Conservation (phyloP, 2,329 filamentous ascomycete genomes). For the Lecanicillium sp. region DNA sequence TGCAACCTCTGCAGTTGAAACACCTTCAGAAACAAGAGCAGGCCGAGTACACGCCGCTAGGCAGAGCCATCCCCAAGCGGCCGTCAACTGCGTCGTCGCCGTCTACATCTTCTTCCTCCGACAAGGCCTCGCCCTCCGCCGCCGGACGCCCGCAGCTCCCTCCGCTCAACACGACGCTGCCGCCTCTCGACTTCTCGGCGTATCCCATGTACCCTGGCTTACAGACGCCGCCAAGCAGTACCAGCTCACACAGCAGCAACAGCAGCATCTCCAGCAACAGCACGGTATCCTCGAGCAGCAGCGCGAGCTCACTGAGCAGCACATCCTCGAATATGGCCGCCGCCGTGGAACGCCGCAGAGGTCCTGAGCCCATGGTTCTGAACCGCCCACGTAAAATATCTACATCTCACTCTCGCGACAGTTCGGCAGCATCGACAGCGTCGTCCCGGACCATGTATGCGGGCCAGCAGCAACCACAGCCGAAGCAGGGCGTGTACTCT, state of each 20-base stretch:
- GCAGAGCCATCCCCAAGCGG: neutral
- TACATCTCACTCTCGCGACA: slow-evolving; percentile 16
- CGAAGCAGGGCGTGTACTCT: neutral
- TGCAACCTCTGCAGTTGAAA: slow-evolving; percentile 17
- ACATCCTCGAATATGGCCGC: slow-evolving; percentile 3
- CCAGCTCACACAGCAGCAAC: neutral
- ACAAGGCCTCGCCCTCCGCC: neutral
- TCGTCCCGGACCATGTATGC: neutral
- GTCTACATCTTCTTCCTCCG: neutral
- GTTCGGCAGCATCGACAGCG: neutral
- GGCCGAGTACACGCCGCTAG: neutral
- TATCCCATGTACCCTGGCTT: slow-evolving; percentile 29
- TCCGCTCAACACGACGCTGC: slow-evolving; percentile 6
- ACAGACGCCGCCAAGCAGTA: slow-evolving; percentile 18
- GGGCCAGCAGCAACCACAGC: neutral
- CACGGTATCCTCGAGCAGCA: too few species aligned
- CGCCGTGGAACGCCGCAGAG: slow-evolving; percentile 15
- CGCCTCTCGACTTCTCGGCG: slow-evolving; percentile 2
- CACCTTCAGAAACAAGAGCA: neutral
- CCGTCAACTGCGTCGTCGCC: neutral
- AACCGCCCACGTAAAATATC: slow-evolving; percentile 34
- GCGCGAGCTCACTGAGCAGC: too few species aligned
- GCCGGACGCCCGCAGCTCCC: neutral
- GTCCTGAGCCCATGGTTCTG: slow-evolving; percentile 21
- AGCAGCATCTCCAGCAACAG: slow-evolving; percentile 17